These are phyloP conservation scores for Fusarium pseudograminearum DNA, from an alignment of 2,329 filamentous ascomycete genomes.

Conservation along the genomic window DNA sequence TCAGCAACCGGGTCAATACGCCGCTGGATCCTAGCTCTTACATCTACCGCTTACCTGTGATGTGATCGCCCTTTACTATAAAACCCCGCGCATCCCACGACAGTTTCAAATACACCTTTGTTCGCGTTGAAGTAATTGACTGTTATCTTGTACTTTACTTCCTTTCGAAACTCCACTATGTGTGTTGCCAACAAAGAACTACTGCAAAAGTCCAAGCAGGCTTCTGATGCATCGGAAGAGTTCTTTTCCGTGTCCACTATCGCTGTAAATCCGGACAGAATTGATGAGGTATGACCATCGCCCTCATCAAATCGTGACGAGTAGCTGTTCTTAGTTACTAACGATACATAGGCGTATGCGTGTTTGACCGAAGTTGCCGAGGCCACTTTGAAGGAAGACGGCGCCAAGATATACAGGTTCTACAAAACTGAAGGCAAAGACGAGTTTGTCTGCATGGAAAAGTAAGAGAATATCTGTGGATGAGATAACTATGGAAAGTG, in stretches of 20 bases:
- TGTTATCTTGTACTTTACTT: rapidly evolving
- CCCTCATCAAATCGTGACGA: rapidly evolving
- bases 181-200: background rate
- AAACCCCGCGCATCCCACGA: background rate
- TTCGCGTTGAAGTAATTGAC: rapidly evolving
- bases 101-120: too few relatives aligned
- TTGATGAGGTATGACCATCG: background rate
- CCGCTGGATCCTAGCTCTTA: background rate
- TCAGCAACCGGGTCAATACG: background rate
- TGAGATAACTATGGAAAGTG: rapidly evolving
- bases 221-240: background rate
- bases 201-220: background rate
- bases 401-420: slow-evolving; percentile 22
- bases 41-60: background rate
- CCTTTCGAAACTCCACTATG: rapidly evolving
- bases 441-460: slow-evolving; percentile 18
- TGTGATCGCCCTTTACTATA: too few relatives aligned
- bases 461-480: background rate
- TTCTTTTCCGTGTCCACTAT: slow-evolving; percentile 23
- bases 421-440: slow-evolving; percentile 18
- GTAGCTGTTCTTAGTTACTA: background rate
- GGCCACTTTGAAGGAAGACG: slow-evolving; percentile 2
- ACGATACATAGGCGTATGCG: background rate
- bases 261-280: background rate
- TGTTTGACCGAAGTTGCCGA: slow-evolving; percentile 17